Evolutionary conservation across 768 basidiomycete genomes (phyloP).

Genomic region (Cyclocybe cylindracea): DNA sequence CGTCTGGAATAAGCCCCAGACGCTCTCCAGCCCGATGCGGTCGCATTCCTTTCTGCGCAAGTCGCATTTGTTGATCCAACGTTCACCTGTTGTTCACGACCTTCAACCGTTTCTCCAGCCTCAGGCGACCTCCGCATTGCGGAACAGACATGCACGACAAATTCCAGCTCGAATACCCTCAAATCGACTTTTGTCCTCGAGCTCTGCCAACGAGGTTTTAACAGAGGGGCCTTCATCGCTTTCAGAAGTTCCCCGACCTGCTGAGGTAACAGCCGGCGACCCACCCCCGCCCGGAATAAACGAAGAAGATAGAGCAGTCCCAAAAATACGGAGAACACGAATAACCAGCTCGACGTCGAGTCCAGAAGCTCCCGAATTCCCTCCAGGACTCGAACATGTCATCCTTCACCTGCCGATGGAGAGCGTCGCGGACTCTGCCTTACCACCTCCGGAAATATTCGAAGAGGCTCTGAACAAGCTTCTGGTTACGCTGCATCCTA

Average conservation of each 20-base stretch:
- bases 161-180: slow-evolving; percentile 5
- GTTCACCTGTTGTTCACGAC: slow-evolving; percentile 18
- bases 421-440: slow-evolving; percentile 31
- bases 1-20: not conserved
- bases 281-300: too few relatives aligned
- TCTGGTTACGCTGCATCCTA: slow-evolving; percentile 76
- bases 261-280: too few relatives aligned
- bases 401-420: slow-evolving; percentile 66
- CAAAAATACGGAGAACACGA: slow-evolving; percentile 40
- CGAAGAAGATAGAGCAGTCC: slow-evolving; percentile 32
- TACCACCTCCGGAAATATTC: slow-evolving; percentile 77
- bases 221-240: slow-evolving; percentile 9
- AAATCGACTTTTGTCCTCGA: slow-evolving; percentile 14
- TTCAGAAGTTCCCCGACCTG: not conserved
- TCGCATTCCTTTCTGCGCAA: slow-evolving; percentile 38
- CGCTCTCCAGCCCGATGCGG: slow-evolving; percentile 30
- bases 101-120: slow-evolving; percentile 11
- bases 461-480: slow-evolving; percentile 77
- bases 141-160: slow-evolving; percentile 5
- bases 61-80: slow-evolving; percentile 38
- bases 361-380: slow-evolving; percentile 49
- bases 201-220: slow-evolving; percentile 3
- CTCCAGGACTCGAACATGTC: slow-evolving; percentile 44
- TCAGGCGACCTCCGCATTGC: slow-evolving; percentile 17
- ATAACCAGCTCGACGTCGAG: slow-evolving; percentile 21